These are phyloP conservation scores for Scedosporium boydii DNA, from an alignment of 2,329 filamentous ascomycete species.

Conservation along the genomic window DNA sequence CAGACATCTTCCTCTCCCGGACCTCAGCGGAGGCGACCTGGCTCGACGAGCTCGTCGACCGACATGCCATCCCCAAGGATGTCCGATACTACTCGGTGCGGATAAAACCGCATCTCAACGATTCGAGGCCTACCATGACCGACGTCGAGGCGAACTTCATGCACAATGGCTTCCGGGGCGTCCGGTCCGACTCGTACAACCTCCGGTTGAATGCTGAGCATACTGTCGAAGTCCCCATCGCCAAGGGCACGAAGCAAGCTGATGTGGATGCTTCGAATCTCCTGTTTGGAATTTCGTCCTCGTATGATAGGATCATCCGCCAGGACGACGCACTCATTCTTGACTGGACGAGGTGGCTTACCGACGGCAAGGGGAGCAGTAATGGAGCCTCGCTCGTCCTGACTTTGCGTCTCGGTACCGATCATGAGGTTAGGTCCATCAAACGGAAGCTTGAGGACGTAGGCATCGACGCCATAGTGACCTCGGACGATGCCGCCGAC, in stretches of 20 bases:
- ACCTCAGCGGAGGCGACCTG: conserved; percentile 21
- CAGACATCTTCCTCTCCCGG: conserved; percentile 20
- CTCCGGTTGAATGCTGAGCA: conserved; percentile 18
- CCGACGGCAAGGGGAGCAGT: conserved; percentile 25
- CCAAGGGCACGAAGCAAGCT: conserved; percentile 18
- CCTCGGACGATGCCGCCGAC: conserved; percentile 21
- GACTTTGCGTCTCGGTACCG: conserved; percentile 27
- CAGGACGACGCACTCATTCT: conserved; percentile 27
- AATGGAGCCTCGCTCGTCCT: conserved; percentile 35
- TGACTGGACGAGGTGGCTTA: conserved; percentile 37
- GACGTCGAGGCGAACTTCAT: conserved; percentile 21
- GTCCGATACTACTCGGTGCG: conserved; percentile 6
- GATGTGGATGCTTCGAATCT: conserved; percentile 27
- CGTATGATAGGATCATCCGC: conserved; percentile 28
- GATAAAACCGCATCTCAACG: conserved; percentile 4
- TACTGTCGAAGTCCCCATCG: conserved; percentile 23
- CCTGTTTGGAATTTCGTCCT: conserved; percentile 21
- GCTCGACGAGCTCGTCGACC: conserved; percentile 23
- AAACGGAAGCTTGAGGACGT: conserved; percentile 19
- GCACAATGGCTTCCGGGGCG: conserved; percentile 17
- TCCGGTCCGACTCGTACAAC: conserved; percentile 16
- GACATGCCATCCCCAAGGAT: conserved; percentile 17
- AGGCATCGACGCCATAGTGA: conserved; percentile 30
- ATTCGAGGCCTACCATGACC: conserved; percentile 16
- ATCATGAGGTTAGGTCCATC: conserved; percentile 21